Evolutionary conservation across 805 yeast genomes (phyloP).

Genomic region (Pichia nakasei): DNA sequence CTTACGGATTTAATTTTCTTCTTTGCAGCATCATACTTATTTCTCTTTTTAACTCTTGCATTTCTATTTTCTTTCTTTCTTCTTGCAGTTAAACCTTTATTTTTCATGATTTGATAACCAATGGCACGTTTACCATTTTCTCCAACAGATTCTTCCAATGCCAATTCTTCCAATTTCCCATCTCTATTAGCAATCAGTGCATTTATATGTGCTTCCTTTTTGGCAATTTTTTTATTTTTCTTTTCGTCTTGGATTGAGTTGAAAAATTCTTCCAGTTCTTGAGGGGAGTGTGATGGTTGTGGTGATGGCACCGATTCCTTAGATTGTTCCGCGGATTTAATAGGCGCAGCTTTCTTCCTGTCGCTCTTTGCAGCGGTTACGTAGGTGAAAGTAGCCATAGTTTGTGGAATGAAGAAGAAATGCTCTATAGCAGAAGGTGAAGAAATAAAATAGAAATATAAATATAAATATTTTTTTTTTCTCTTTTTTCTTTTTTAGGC

Average conservation of each 20-base stretch:
- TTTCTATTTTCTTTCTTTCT: conserved; percentile 91
- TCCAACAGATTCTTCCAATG: conserved; percentile 46
- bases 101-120: conserved; percentile 89
- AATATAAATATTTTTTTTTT: too few species aligned
- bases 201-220: conserved; percentile 54
- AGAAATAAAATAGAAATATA: not conserved
- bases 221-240: conserved; percentile 39
- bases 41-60: conserved; percentile 96
- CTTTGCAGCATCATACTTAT: conserved; percentile 89
- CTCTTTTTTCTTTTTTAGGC: too few species aligned
- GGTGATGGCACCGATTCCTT: not conserved
- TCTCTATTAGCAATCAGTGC: conserved; percentile 78
- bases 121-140: conserved; percentile 89
- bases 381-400: not conserved
- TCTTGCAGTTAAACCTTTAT: conserved; percentile 90
- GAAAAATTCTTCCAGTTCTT: conserved; percentile 6
- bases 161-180: conserved; percentile 68
- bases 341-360: not conserved
- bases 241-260: conserved; percentile 22
- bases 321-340: too few species aligned
- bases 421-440: not conserved
- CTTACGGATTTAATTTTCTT: conserved; percentile 88
- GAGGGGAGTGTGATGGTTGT: not conserved
- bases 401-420: not conserved
- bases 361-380: not conserved